Base-by-base conservation (phyloP, 768 basidiomycete species). In the Suillus alpinus region DNA sequence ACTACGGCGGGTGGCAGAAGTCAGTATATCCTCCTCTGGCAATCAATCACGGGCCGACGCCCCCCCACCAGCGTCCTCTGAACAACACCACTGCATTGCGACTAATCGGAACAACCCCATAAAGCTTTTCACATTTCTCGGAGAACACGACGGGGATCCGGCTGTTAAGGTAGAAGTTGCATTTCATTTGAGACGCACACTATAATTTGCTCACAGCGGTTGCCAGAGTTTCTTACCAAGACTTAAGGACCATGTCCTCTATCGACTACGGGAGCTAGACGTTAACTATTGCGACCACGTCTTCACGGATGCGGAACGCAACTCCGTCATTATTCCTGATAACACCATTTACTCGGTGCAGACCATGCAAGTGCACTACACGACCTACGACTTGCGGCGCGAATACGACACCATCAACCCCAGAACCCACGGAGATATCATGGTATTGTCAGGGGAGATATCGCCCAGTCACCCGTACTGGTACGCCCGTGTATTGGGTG, bases 401-500 rank as follows among this genome's bases (percentile, higher is more conserved):
- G 34, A 20, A 16, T 31, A 44, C 34, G 46, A 59, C 23, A 34
- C 40, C 14, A 36, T 59, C 12, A 59, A 50, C 37, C 58, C 58
- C 26, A 20, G 29, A 29, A 59, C 58, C 0, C 41, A 51, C 1
- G 51, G 59, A 43, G 60, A 61, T 40, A 20, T 52, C 20, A 57
- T 32, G 20, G 10, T 32, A n/a, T 18, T 47, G 14, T 16, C 39
- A 10, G 29, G 49, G 53, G 36, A 40, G 34, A 20, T 34, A 39
- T 20, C 18, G 6, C 20, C 18, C 41, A 46, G n/a, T 18, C 63
- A 69, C 51, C 66, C 62, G 46, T 61, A 8, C 44, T 61, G 34
- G 60, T 72, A 72, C 56, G 67, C 70, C 40, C 16, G 57, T 57
- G 14, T 57, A 46, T 31, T 44, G 55, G 34, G 52, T 36, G 4